phyloP scores from a whole-genome alignment of 805 yeast species.

The Wickerhamomyces queroliae region DNA sequence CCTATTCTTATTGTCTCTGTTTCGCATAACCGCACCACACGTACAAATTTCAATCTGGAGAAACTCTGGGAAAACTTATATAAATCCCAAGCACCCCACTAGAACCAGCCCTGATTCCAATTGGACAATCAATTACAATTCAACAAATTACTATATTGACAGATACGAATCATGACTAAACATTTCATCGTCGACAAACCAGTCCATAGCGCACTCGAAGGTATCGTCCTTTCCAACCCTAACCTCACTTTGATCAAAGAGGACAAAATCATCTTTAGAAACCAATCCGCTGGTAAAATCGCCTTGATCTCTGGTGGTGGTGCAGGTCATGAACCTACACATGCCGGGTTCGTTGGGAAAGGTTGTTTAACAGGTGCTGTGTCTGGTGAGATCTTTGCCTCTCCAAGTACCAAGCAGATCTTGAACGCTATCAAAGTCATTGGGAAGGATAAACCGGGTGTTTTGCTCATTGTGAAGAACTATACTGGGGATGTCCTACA shows the following conservation, averaged over 20 bases:
- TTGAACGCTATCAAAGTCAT: conserved; percentile 50
- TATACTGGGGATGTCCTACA: conserved; percentile 94
- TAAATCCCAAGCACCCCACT: too few relatives aligned
- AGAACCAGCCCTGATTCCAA: too few relatives aligned
- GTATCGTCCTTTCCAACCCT: conserved; percentile 32
- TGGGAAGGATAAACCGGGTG: conserved; percentile 48
- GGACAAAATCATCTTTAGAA: conserved; percentile 32
- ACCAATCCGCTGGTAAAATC: conserved; percentile 42
- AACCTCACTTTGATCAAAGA: conserved; percentile 28
- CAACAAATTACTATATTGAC: too few relatives aligned
- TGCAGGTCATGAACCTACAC: conserved; percentile 93
- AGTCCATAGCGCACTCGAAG: conserved; percentile 30
- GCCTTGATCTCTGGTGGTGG: conserved; percentile 89
- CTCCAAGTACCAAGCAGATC: conserved; percentile 91
- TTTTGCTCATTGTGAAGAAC: conserved; percentile 78
- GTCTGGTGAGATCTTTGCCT: conserved; percentile 87
- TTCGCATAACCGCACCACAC: too few relatives aligned
- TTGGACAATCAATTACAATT: too few relatives aligned
- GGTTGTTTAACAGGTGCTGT: conserved; percentile 85
- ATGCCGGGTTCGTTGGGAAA: conserved; percentile 85
- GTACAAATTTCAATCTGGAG: too few relatives aligned
- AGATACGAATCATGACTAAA: conserved; percentile 18
- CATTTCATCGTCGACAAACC: conserved; percentile 35
- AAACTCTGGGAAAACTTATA: too few relatives aligned
- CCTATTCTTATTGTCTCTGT: too few relatives aligned